A percentile compares a stretch with the other conserved stretches of the same genome.
These are phyloP conservation scores for Zoysia japonica DNA, from an alignment of 176 grass and related monocot genomes.

Conservation along the genomic window DNA sequence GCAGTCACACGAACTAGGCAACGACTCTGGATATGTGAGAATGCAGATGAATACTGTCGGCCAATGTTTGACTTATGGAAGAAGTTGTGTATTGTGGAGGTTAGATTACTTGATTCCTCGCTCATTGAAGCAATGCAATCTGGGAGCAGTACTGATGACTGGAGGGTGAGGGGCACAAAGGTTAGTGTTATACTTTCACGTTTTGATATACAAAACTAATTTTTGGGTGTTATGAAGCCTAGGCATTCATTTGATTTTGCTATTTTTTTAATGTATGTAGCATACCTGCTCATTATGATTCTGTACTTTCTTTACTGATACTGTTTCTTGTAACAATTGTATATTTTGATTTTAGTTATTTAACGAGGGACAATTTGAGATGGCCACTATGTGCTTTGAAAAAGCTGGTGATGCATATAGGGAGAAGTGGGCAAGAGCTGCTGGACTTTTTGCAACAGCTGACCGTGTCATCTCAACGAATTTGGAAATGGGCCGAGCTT, in stretches of 20 bases:
- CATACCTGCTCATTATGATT: not conserved
- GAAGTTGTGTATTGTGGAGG: conserved; percentile 75
- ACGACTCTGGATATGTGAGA: conserved; percentile 92
- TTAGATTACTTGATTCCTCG: conserved; percentile 59
- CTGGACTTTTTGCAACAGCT: conserved; percentile 65
- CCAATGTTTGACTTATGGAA: conserved; percentile 95
- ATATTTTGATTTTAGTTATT: conserved; percentile 58
- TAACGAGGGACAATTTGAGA: conserved; percentile 78
- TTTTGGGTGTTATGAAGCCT: not conserved
- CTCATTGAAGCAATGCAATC: conserved; percentile 64
- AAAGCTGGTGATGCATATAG: conserved; percentile 70
- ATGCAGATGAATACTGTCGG: conserved; percentile 57
- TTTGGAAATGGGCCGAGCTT: conserved; percentile 45
- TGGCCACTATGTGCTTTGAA: conserved; percentile 86
- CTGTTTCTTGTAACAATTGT: conserved; percentile 15
- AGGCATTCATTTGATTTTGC: not conserved
- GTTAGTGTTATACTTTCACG: conserved; percentile 34
- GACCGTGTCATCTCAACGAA: conserved; percentile 58
- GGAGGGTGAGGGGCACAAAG: conserved; percentile 73
- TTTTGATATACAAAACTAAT: conserved; percentile 8
- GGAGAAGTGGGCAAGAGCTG: conserved; percentile 78
- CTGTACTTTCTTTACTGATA: not conserved
- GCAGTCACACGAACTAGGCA: conserved; percentile 87
- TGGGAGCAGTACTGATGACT: conserved; percentile 74
- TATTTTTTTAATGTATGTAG: not conserved